These are phyloP conservation scores for Crucihimalaya himalaica DNA, from an alignment of 345 rosid species.

Conservation along the genomic window DNA sequence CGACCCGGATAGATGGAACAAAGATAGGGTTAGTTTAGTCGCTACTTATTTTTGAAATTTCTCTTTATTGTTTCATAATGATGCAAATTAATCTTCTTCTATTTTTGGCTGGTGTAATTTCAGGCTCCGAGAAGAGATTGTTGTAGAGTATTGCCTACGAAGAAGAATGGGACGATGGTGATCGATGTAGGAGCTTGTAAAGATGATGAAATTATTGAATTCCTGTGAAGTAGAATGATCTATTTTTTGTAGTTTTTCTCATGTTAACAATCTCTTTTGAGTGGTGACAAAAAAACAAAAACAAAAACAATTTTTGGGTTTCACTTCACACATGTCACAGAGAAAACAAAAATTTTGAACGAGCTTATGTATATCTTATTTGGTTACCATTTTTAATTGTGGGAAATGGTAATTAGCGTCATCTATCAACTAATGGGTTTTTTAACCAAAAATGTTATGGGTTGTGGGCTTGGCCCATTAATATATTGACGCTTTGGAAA, in stretches of 20 bases:
- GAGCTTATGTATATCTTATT: not conserved
- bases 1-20: conserved; percentile 54
- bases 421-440: not conserved
- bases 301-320: too few species aligned
- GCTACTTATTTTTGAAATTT: not conserved
- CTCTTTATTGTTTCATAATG: not conserved
- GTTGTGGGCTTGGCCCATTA: conserved; percentile 17
- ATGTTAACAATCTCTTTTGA: not conserved
- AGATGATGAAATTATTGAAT: conserved; percentile 50
- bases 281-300: too few species aligned
- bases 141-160: conserved; percentile 46
- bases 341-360: not conserved
- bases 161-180: conserved; percentile 43
- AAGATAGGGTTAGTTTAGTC: conserved; percentile 29
- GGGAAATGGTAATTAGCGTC: too few species aligned
- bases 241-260: not conserved
- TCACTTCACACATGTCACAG: conserved; percentile 2
- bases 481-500: not conserved
- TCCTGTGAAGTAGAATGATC: conserved; percentile 11
- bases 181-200: conserved; percentile 53
- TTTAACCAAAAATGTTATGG: not conserved
- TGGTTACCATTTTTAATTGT: too few species aligned
- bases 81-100: not conserved
- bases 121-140: conserved; percentile 67
- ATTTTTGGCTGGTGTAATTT: not conserved